These are phyloP conservation scores for Boechera divaricarpa DNA, from an alignment of 345 rosid genomes.

Conservation along the genomic window DNA sequence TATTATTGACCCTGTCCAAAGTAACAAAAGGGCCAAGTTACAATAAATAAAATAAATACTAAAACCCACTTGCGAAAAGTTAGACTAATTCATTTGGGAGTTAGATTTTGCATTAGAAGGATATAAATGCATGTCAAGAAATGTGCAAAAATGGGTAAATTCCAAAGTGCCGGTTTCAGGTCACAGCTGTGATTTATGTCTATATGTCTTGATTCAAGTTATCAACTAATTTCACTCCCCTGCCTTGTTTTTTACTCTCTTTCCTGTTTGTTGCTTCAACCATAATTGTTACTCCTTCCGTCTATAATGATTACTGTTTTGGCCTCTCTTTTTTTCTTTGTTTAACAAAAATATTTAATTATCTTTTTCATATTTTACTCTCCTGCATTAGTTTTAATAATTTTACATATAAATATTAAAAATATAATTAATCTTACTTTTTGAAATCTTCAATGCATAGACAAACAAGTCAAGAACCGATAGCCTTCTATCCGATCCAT, in stretches of 20 bases:
- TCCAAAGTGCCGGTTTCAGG: conserved; percentile 37
- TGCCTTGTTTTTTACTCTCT: conserved; percentile 21
- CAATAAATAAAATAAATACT: neutral
- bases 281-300: conserved; percentile 16
- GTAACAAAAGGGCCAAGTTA: conserved; percentile 15
- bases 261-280: conserved; percentile 28
- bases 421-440: neutral
- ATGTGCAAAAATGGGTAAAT: conserved; percentile 23
- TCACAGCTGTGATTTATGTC: conserved; percentile 38
- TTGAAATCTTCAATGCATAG: neutral
- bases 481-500: too few relatives aligned
- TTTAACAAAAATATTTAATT: too few relatives aligned
- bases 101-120: conserved; percentile 6
- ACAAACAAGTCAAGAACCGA: too few relatives aligned
- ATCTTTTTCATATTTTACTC: too few relatives aligned
- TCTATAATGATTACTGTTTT: conserved; percentile 1
- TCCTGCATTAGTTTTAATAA: too few relatives aligned
- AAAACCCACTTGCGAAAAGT: neutral
- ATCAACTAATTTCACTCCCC: conserved; percentile 33
- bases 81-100: conserved; percentile 6
- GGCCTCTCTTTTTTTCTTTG: neutral
- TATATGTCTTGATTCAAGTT: conserved; percentile 39
- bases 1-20: conserved; percentile 20
- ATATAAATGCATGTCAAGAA: conserved; percentile 24
- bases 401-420: too few relatives aligned